Evolutionary conservation across 2,329 filamentous ascomycete species (phyloP).

Genomic region (Pseudopithomyces chartarum): DNA sequence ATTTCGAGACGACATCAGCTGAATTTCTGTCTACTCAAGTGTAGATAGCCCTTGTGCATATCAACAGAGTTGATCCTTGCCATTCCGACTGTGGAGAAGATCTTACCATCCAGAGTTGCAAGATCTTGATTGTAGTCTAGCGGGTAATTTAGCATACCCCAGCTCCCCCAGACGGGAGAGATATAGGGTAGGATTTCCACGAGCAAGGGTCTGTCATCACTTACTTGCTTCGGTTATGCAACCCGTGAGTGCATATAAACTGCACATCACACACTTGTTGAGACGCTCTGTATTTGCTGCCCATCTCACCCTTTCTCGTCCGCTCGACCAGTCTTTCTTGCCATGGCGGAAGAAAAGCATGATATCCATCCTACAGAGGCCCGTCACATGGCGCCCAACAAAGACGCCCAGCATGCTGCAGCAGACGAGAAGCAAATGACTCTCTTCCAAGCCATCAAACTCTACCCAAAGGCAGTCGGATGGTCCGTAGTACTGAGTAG

Average conservation of each 20-base stretch:
- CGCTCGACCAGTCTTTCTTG: not conserved
- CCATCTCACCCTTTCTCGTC: not conserved
- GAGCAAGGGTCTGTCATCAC: too few species aligned
- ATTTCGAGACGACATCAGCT: too few species aligned
- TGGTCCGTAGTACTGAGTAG: conserved; percentile 86
- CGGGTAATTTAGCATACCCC: too few species aligned
- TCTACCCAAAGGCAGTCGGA: conserved; percentile 83
- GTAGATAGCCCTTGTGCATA: too few species aligned
- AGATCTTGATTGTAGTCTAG: too few species aligned
- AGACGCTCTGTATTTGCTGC: not conserved
- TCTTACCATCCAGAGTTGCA: too few species aligned
- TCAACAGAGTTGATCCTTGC: too few species aligned
- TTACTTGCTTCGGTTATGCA: too few species aligned
- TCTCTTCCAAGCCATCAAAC: conserved; percentile 73
- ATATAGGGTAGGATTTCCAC: too few species aligned
- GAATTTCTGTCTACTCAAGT: too few species aligned
- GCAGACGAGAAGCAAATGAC: conserved; percentile 53
- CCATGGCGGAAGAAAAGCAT: conserved; percentile 27
- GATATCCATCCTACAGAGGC: conserved; percentile 11
- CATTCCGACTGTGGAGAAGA: too few species aligned
- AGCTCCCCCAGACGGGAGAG: too few species aligned
- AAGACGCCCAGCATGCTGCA: conserved; percentile 45
- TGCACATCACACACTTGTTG: not conserved
- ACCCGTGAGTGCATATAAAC: not conserved
- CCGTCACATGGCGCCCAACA: conserved; percentile 22